phyloP scores from a whole-genome alignment of 2,329 filamentous ascomycete species.

The Sporothrix humicola region DNA sequence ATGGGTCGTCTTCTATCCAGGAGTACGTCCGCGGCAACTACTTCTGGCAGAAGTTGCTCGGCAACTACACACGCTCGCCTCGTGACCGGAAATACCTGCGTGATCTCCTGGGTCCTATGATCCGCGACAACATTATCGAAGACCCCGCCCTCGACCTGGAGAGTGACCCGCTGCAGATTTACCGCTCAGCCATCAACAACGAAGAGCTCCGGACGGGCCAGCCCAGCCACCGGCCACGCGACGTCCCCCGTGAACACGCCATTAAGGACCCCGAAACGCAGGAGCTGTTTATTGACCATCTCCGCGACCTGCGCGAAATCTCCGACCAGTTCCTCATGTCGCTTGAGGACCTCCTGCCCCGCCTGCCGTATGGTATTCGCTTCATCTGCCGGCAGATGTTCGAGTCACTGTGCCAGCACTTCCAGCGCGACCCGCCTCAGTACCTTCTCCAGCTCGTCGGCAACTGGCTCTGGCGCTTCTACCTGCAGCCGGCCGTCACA shows the following conservation, averaged over 20 bases:
- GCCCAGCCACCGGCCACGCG: constrained; percentile 78
- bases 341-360: constrained; percentile 80
- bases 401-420: constrained; percentile 75
- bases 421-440: constrained; percentile 78
- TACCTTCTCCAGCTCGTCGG: constrained; percentile 82
- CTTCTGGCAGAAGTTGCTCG: constrained; percentile 88
- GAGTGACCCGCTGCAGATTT: constrained; percentile 97
- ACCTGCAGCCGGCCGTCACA: constrained; percentile 87
- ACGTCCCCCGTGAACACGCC: constrained; percentile 89
- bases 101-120: constrained; percentile 80
- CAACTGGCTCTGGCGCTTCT: constrained; percentile 93
- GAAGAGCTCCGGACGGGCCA: constrained; percentile 92
- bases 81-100: constrained; percentile 91
- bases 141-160: constrained; percentile 90
- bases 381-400: constrained; percentile 88
- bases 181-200: constrained; percentile 93
- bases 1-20: constrained; percentile 72
- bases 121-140: constrained; percentile 91
- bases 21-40: constrained; percentile 89
- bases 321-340: constrained; percentile 86
- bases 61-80: constrained; percentile 87
- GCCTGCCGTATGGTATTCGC: constrained; percentile 91
- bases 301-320: constrained; percentile 92
- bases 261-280: constrained; percentile 94
- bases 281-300: constrained; percentile 88